Conservation (phyloP, 2,329 filamentous ascomycete species). For the Xylariaceae sp. region DNA sequence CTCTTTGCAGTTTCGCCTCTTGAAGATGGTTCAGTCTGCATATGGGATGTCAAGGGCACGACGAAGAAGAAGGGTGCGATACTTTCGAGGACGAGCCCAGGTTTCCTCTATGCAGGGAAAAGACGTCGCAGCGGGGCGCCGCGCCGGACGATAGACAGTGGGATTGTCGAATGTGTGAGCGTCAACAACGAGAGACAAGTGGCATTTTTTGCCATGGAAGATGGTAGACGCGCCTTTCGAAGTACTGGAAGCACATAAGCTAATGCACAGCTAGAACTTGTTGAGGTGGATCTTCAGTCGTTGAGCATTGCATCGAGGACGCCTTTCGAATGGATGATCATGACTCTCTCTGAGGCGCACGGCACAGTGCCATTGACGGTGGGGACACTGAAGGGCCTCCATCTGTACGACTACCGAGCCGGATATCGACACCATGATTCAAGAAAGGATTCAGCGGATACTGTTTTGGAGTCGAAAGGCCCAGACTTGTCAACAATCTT, state of each 20-base stretch:
- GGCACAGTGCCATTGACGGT: conserved; percentile 71
- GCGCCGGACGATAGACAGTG: conserved; percentile 43
- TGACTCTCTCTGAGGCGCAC: conserved; percentile 69
- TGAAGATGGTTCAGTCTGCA: conserved; percentile 80
- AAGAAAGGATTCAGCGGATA: conserved; percentile 35
- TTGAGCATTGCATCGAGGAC: conserved; percentile 65
- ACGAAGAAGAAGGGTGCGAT: conserved; percentile 56
- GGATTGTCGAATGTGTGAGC: conserved; percentile 77
- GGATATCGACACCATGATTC: conserved; percentile 32
- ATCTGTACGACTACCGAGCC: conserved; percentile 73
- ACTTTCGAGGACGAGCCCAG: conserved; percentile 60
- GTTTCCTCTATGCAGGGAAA: conserved; percentile 53
- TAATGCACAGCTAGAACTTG: conserved; percentile 47
- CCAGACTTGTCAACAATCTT: conserved; percentile 40
- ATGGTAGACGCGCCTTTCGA: conserved; percentile 44
- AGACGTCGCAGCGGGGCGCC: conserved; percentile 34
- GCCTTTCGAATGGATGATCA: conserved; percentile 77
- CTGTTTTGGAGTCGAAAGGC: conserved; percentile 23
- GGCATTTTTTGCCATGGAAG: conserved; percentile 78
- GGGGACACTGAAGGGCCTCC: conserved; percentile 75
- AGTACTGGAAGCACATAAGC: conserved; percentile 1
- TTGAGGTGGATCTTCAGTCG: conserved; percentile 77
- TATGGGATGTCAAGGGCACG: conserved; percentile 72
- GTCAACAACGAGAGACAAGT: conserved; percentile 64
- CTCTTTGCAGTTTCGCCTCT: conserved; percentile 68